Percentiles rank a stretch among this genome's conserved stretches.
Evolutionary conservation across 345 rosid species (phyloP).

Genomic region (Alliaria petiolata): DNA sequence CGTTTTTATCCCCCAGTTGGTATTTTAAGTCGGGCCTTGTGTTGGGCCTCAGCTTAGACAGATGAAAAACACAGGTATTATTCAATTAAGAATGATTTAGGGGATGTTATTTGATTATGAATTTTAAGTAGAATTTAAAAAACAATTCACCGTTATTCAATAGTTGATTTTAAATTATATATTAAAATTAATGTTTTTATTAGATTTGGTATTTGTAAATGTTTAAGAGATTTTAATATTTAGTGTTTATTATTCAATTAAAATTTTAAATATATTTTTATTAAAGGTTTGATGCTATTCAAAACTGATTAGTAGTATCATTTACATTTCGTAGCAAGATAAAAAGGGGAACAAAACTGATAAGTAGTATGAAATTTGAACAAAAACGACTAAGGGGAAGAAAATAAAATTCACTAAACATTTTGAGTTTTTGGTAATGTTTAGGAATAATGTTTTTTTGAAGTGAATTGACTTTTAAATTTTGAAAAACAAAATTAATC

Average conservation of each 20-base stretch:
- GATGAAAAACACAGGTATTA: no score
- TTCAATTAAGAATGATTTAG: no score
- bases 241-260: no score
- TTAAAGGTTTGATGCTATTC: neutral
- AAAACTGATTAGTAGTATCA: neutral
- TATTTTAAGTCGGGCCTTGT: neutral
- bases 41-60: constrained; percentile 11
- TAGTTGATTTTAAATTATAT: neutral
- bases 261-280: no score
- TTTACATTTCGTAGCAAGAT: neutral
- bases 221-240: no score
- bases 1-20: neutral
- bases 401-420: neutral
- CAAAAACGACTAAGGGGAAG: neutral
- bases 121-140: no score
- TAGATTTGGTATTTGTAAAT: no score
- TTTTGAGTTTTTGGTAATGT: no score
- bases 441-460: no score
- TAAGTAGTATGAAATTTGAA: neutral
- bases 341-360: no score
- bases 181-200: neutral
- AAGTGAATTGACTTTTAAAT: neutral
- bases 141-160: no score
- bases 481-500: neutral
- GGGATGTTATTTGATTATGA: neutral